Evolutionary conservation across 192 early-diverging fungal genomes (phyloP).

Genomic region (Globomyces pollinis-pini): DNA sequence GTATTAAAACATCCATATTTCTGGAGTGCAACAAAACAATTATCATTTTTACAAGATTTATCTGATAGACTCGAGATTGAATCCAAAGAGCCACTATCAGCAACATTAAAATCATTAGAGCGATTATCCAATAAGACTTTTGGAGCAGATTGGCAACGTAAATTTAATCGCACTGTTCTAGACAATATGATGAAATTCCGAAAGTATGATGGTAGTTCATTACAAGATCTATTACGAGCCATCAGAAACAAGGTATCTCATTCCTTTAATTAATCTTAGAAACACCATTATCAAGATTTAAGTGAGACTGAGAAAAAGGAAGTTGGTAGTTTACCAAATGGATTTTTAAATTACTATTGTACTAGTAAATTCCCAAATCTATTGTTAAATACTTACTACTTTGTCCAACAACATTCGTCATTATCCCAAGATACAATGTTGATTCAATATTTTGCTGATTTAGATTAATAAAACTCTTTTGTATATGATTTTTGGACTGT

Average conservation of each 20-base stretch:
- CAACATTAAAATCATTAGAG: constrained; percentile 55
- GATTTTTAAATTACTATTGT: constrained; percentile 84
- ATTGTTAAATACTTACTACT: constrained; percentile 81
- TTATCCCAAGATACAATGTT: constrained; percentile 25
- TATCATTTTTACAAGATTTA: constrained; percentile 88
- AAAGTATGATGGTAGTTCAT: constrained; percentile 78
- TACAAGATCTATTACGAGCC: constrained; percentile 83
- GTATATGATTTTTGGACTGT: constrained; percentile 1
- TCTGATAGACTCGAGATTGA: constrained; percentile 93
- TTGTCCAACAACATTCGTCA: constrained; percentile 43
- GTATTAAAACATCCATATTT: constrained; percentile 92
- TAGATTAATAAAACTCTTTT: neutral
- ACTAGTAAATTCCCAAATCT: constrained; percentile 82
- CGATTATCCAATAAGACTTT: constrained; percentile 47
- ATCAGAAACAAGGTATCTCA: constrained; percentile 81
- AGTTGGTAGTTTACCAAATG: constrained; percentile 78
- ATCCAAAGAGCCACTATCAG: constrained; percentile 59
- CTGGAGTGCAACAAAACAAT: constrained; percentile 76
- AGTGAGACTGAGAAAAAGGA: constrained; percentile 63
- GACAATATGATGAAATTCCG: constrained; percentile 86
- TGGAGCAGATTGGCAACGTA: constrained; percentile 68
- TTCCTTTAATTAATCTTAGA: constrained; percentile 45
- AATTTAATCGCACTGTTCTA: constrained; percentile 61
- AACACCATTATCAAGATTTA: constrained; percentile 96
- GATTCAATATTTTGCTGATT: constrained; percentile 19